Conservation (phyloP, 2,329 filamentous ascomycete genomes). For the Leptosphaerulina australis region DNA sequence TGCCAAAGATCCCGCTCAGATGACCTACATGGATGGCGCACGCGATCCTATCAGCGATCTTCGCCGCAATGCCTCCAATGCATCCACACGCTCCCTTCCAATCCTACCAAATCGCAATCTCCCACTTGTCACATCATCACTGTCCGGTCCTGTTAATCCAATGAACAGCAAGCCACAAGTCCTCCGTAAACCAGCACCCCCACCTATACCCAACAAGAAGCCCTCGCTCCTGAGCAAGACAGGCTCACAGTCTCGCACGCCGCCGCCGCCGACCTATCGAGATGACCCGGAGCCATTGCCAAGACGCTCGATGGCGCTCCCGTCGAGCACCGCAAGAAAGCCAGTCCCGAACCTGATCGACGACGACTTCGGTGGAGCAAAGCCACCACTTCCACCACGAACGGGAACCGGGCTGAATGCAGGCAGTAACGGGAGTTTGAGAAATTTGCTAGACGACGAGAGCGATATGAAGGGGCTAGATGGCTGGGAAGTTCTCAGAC, state of each 20-base stretch:
- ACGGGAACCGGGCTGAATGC: slow-evolving; percentile 36
- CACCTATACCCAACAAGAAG: slow-evolving; percentile 44
- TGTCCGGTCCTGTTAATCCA: not conserved
- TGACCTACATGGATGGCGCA: slow-evolving; percentile 30
- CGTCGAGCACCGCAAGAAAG: slow-evolving; percentile 20
- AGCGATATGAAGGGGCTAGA: slow-evolving; percentile 41
- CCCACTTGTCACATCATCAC: slow-evolving; percentile 12
- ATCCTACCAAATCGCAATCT: slow-evolving; percentile 15
- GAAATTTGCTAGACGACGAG: slow-evolving; percentile 47
- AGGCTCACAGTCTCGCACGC: slow-evolving; percentile 14
- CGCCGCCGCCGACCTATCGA: slow-evolving; percentile 30
- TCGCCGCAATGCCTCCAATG: slow-evolving; percentile 29
- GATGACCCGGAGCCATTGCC: slow-evolving; percentile 24
- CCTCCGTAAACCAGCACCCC: slow-evolving; percentile 43
- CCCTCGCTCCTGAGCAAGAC: slow-evolving; percentile 33
- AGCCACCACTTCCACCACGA: slow-evolving; percentile 39
- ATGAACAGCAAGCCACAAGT: slow-evolving; percentile 29
- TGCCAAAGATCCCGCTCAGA: slow-evolving; percentile 28
- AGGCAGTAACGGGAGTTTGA: slow-evolving; percentile 22
- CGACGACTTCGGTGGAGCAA: slow-evolving; percentile 24
- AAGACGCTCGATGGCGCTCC: slow-evolving; percentile 37
- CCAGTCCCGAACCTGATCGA: slow-evolving; percentile 31
- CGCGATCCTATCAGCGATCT: slow-evolving; percentile 28
- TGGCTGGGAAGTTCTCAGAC: slow-evolving; percentile 50
- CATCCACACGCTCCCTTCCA: slow-evolving; percentile 43